Conservation (phyloP, 2,329 filamentous ascomycete species). For the Talaromyces marneffei region DNA sequence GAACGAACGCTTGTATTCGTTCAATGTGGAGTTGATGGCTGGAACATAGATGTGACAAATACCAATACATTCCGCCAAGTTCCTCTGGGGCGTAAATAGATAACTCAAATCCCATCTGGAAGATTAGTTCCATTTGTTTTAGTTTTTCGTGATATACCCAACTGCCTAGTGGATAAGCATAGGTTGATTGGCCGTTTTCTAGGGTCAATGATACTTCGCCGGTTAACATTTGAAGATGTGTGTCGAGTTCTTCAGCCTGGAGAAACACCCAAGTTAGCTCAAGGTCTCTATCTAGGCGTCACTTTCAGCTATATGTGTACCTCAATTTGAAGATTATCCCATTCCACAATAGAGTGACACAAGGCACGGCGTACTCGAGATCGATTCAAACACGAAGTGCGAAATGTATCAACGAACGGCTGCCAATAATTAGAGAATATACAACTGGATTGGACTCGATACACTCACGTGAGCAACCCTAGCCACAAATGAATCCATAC, state of each 20-base stretch:
- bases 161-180: slow-evolving; percentile 69
- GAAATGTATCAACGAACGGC: slow-evolving; percentile 76
- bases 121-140: slow-evolving; percentile 76
- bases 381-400: slow-evolving; percentile 81
- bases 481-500: slow-evolving; percentile 64
- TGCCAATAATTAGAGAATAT: slow-evolving; percentile 33
- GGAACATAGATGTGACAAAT: slow-evolving; percentile 68
- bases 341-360: slow-evolving; percentile 73
- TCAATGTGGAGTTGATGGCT: slow-evolving; percentile 64
- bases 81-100: slow-evolving; percentile 85
- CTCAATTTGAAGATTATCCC: slow-evolving; percentile 77
- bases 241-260: slow-evolving; percentile 63
- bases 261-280: background rate
- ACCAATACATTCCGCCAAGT: slow-evolving; percentile 83
- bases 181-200: slow-evolving; percentile 51
- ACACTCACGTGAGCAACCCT: slow-evolving; percentile 43
- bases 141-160: slow-evolving; percentile 91
- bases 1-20: slow-evolving; percentile 63
- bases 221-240: slow-evolving; percentile 56
- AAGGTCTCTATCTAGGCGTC: background rate
- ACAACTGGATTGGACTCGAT: background rate
- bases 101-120: slow-evolving; percentile 91
- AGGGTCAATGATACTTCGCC: slow-evolving; percentile 56
- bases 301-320: slow-evolving; percentile 34
- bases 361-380: slow-evolving; percentile 86